Percentiles rank a stretch among this genome's conserved stretches.
Evolutionary conservation across 306 rosid genomes (phyloP).

Genomic region (Senna tora): DNA sequence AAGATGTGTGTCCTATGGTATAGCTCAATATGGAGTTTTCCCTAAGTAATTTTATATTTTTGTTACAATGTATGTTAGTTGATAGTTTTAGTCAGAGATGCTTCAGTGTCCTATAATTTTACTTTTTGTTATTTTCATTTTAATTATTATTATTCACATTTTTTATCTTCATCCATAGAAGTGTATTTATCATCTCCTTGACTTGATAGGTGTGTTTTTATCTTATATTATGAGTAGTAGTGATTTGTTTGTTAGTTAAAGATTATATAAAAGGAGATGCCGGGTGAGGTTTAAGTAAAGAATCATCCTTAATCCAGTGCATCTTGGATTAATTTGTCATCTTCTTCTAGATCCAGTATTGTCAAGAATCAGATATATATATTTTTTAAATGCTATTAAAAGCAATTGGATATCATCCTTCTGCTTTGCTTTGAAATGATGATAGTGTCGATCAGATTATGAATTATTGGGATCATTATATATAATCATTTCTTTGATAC

Average conservation of each 20-base stretch:
- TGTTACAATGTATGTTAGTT: neutral
- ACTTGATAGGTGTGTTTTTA: neutral
- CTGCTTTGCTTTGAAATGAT: neutral
- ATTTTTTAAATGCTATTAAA: neutral
- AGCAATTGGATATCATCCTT: slow-evolving; percentile 1
- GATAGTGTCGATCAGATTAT: neutral
- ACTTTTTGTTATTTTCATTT: neutral
- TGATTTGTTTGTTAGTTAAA: neutral
- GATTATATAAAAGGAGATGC: neutral
- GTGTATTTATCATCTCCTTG: neutral
- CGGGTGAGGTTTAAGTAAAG: neutral
- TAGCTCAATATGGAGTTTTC: neutral
- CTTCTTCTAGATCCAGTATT: neutral
- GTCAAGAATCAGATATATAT: neutral
- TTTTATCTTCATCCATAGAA: slow-evolving; percentile 1
- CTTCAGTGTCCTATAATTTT: neutral
- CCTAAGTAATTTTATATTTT: neutral
- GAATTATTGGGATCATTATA: neutral
- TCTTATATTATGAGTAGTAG: neutral
- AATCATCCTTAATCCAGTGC: neutral
- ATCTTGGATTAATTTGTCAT: neutral
- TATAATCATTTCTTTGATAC: neutral
- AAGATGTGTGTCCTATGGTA: neutral
- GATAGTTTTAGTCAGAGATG: neutral
- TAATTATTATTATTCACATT: neutral